Evolutionary conservation across 352 stramenopile species (phyloP).

Genomic region (Globisporangium canariense): DNA sequence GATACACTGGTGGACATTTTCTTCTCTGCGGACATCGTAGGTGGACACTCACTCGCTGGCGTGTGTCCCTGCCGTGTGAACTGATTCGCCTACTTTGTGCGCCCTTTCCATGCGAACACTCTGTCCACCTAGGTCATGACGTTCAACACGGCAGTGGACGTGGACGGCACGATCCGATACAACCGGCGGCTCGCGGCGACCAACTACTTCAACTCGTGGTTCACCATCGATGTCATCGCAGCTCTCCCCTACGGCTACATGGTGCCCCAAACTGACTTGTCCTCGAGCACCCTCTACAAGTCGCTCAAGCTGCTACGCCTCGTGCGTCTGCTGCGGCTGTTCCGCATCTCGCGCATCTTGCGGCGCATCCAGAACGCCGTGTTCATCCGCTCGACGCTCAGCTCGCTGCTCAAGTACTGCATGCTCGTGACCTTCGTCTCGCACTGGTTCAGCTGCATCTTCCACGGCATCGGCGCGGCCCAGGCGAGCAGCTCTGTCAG

Average conservation of each 20-base stretch:
- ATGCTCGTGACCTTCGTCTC: conserved; percentile 78
- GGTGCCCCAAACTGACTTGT: conserved; percentile 6
- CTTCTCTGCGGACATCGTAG: conserved; percentile 67
- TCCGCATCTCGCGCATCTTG: conserved; percentile 72
- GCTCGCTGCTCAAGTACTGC: conserved; percentile 76
- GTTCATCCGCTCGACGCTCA: conserved; percentile 69
- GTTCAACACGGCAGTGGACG: conserved; percentile 55
- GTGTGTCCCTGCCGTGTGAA: background rate
- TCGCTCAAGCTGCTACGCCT: conserved; percentile 44
- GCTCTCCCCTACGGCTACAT: conserved; percentile 45
- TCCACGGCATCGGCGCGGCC: conserved; percentile 15
- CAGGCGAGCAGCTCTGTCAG: conserved; percentile 15
- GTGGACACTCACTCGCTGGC: conserved; percentile 4
- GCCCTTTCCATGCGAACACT: background rate
- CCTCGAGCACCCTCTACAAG: conserved; percentile 33
- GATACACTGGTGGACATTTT: conserved; percentile 53
- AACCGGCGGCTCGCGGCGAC: conserved; percentile 31
- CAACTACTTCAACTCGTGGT: conserved; percentile 47
- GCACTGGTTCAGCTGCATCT: conserved; percentile 63
- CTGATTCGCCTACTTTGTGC: no score
- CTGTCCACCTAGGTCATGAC: conserved; percentile 28
- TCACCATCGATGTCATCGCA: conserved; percentile 42
- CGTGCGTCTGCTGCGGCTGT: conserved; percentile 29
- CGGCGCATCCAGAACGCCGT: conserved; percentile 42
- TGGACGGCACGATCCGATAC: conserved; percentile 47